Conservation (phyloP, 352 stramenopile species). For the Phytopythium aichiense region DNA sequence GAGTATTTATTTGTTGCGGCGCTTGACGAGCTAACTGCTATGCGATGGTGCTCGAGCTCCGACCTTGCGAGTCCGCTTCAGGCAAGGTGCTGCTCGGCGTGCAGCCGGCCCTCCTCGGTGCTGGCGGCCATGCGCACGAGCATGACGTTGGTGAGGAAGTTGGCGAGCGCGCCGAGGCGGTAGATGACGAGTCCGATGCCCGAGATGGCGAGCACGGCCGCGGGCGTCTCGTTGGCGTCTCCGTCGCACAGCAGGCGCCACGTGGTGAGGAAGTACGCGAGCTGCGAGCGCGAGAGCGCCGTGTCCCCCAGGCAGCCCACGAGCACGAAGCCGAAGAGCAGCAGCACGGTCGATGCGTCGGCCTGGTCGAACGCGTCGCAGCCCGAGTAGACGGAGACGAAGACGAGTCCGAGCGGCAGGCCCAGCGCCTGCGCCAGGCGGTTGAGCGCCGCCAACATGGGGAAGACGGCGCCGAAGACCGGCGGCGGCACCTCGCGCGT, state of each 20-base stretch:
- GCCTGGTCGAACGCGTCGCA: conserved; percentile 23
- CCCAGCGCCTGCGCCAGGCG: conserved; percentile 38
- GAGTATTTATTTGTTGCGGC: background rate
- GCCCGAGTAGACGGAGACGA: conserved; percentile 45
- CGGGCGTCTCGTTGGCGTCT: conserved; percentile 33
- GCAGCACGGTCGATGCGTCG: conserved; percentile 21
- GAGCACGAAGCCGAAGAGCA: conserved; percentile 44
- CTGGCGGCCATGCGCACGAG: conserved; percentile 53
- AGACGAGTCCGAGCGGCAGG: conserved; percentile 44
- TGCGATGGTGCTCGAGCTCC: too few relatives aligned
- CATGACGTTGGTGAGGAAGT: conserved; percentile 51
- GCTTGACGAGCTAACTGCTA: too few relatives aligned
- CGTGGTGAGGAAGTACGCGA: conserved; percentile 57
- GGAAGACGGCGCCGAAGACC: conserved; percentile 60
- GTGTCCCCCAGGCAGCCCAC: conserved; percentile 49
- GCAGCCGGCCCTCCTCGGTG: conserved; percentile 34
- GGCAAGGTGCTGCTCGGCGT: conserved; percentile 19
- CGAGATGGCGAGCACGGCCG: conserved; percentile 33
- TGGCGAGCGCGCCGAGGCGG: conserved; percentile 39
- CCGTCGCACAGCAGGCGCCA: conserved; percentile 44
- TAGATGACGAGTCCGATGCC: conserved; percentile 40
- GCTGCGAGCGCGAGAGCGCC: conserved; percentile 25
- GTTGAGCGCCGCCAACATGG: conserved; percentile 50
- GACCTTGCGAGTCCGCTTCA: background rate
- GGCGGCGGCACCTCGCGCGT: conserved; percentile 41